Percentiles rank a stretch among this genome's conserved stretches.
Evolutionary conservation across 2,329 filamentous ascomycete genomes (phyloP).

Genomic region (Nothopassalora personata): DNA sequence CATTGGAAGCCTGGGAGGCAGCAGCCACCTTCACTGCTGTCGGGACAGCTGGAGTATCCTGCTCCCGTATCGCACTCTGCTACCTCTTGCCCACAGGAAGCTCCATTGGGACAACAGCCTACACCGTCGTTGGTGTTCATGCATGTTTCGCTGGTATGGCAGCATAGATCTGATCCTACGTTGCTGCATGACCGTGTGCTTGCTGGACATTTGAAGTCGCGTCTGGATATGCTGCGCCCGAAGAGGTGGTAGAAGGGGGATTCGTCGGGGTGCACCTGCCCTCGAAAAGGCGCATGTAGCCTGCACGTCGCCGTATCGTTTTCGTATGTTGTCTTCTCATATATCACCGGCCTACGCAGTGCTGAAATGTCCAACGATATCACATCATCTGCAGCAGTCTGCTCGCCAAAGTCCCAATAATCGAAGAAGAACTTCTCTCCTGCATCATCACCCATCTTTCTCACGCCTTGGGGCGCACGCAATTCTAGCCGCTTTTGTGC

Average conservation of each 20-base stretch:
- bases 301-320: constrained; percentile 21
- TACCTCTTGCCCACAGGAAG: constrained; percentile 59
- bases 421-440: constrained; percentile 69
- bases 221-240: constrained; percentile 39
- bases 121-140: constrained; percentile 58
- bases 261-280: constrained; percentile 39
- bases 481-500: constrained; percentile 36
- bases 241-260: constrained; percentile 15
- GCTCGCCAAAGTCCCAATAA: constrained; percentile 51
- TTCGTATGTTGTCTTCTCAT: constrained; percentile 2
- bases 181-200: constrained; percentile 60
- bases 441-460: constrained; percentile 66
- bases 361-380: not conserved
- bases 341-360: constrained; percentile 3
- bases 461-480: constrained; percentile 56
- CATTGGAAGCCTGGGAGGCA: constrained; percentile 69
- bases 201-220: constrained; percentile 61
- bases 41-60: constrained; percentile 60
- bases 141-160: constrained; percentile 60
- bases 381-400: not conserved
- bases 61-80: constrained; percentile 52
- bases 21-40: constrained; percentile 65
- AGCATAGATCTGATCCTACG: constrained; percentile 69
- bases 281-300: constrained; percentile 43
- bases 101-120: constrained; percentile 67